Conservation (phyloP, 2,329 filamentous ascomycete genomes). For the Xylariaceae sp. region DNA sequence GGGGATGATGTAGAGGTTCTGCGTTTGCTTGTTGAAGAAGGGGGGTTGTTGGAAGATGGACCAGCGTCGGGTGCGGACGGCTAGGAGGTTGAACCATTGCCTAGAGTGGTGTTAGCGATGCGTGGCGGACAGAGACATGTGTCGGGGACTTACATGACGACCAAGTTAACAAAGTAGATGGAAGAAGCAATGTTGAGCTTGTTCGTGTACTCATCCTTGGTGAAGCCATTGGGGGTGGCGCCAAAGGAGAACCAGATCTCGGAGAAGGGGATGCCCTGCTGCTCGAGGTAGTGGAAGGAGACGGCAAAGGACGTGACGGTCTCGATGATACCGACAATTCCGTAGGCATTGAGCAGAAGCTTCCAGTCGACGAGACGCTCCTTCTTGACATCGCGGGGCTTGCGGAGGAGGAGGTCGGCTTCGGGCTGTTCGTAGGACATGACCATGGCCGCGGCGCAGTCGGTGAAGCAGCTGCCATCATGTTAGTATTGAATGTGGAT, state of each 20-base stretch:
- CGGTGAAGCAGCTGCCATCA: slow-evolving; percentile 60
- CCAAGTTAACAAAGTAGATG: slow-evolving; percentile 74
- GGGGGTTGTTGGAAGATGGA: slow-evolving; percentile 70
- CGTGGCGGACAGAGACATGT: neutral
- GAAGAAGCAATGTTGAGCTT: slow-evolving; percentile 61
- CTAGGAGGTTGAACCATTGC: slow-evolving; percentile 72
- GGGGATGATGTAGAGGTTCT: slow-evolving; percentile 64
- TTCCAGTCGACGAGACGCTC: slow-evolving; percentile 69
- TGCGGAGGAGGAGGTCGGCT: slow-evolving; percentile 64
- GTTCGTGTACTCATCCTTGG: slow-evolving; percentile 35
- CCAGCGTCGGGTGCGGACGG: slow-evolving; percentile 58
- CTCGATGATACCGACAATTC: slow-evolving; percentile 60
- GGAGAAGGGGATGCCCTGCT: slow-evolving; percentile 58
- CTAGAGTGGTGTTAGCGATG: slow-evolving; percentile 21
- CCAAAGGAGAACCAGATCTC: slow-evolving; percentile 65
- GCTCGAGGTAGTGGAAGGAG: slow-evolving; percentile 61
- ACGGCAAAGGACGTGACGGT: slow-evolving; percentile 57
- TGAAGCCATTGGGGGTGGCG: slow-evolving; percentile 36
- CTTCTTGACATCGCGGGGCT: slow-evolving; percentile 61
- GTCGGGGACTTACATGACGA: slow-evolving; percentile 57
- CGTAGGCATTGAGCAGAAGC: slow-evolving; percentile 67
- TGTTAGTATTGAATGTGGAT: neutral
- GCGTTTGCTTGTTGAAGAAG: slow-evolving; percentile 55
- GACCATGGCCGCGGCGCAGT: slow-evolving; percentile 66
- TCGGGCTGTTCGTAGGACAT: slow-evolving; percentile 74